Base-by-base conservation (phyloP, 805 yeast species). In the Hanseniaspora jakobsenii region DNA sequence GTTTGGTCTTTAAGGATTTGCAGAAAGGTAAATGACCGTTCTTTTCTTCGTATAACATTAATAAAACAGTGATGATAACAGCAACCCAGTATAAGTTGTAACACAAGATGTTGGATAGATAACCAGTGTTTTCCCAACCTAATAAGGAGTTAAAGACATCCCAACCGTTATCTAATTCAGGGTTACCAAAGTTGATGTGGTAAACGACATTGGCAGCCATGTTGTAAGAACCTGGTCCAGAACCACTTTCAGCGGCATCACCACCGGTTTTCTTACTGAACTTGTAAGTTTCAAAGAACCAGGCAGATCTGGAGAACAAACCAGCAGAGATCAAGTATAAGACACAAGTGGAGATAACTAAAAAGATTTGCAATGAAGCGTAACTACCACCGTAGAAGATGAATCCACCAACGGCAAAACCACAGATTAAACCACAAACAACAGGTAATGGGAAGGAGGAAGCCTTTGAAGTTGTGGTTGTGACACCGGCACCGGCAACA, bases 151-250 rank as follows among this genome's bases (percentile, higher is more conserved):
- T 89, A 72, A 89, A 89, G 50, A 89, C 78, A 73, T 86, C 95
- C 97, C 97, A 89, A 67, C 96, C 97, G 54, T 79, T 77, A 64
- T 81, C 89, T 48, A 71, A 69, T 63, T 81, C 87, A 36, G 96
- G 96, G 65, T 86, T 86, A 69, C 97, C 89, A 67, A 96, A 89
- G 72, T 89, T 86, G 50, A 89, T 93, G 66, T 89, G 98, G 87
- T 95, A 89, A 22, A 89, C 95, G 12, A 81, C 65, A 56, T 72
- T 72, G 13, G 43, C 43, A 40, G 69, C 56, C 56, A 89, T 75
- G 63, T 89, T 78, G 65, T 89, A 89, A 21, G 96, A 80, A 59
- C 98, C 98, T 34, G 94, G 89, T 53, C 98, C 98, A 44, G 78
- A 71, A 55, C 97, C 97, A 54, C 70, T 66, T 64, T 89, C 97